Base-by-base conservation (phyloP, 2,329 filamentous ascomycete genomes). In the Alternaria hordeiaustralica region DNA sequence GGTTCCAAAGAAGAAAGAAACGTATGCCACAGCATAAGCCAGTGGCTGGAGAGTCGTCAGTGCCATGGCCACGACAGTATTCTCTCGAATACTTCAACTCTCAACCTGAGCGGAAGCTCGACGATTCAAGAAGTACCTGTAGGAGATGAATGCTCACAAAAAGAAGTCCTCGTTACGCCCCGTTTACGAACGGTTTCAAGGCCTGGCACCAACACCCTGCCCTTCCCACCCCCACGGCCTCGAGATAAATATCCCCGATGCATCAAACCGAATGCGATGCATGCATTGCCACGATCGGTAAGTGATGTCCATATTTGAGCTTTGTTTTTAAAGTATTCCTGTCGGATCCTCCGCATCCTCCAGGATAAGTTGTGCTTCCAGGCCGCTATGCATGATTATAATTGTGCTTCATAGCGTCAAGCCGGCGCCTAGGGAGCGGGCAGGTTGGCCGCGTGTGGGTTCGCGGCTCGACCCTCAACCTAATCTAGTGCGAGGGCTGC, bases 21-120 rank as follows among this genome's bases (percentile, higher is more conserved):
- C 30, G 28, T 68, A 68, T 3, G 66, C 63, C 7, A 72, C 58
- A 26, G 60, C 69, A 53, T 73, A 72, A 25, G 70, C 66, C 18
- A 68, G 8, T 21, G 67, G 62, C 49, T 70, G 71, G 15, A 71
- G 43, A 26, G 61, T 67, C 20, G 63, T 44, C 13, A 64, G 30
- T 21, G 30, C 51, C 68, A 71, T 71, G 20, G 28, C 12, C 15
- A 53, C 30, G 13, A 36, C 33, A 3, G 28, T n/a, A 21, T 23
- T 53, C 13, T 25, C 9, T 33, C 30, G 49, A 36, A 33, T 36
- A 36, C 2, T 3, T n/a, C 13, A 53, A 36, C 28, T 36, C 33
- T n/a, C 28, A 3, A 25, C 12, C 23, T 8, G 49, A 53, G 49
- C 28, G 49, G 49, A 36, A 36, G 49, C 49, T 53, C 30, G 6